phyloP scores from a whole-genome alignment of 2,329 filamentous ascomycete genomes.

The Sclerotinia minor region DNA sequence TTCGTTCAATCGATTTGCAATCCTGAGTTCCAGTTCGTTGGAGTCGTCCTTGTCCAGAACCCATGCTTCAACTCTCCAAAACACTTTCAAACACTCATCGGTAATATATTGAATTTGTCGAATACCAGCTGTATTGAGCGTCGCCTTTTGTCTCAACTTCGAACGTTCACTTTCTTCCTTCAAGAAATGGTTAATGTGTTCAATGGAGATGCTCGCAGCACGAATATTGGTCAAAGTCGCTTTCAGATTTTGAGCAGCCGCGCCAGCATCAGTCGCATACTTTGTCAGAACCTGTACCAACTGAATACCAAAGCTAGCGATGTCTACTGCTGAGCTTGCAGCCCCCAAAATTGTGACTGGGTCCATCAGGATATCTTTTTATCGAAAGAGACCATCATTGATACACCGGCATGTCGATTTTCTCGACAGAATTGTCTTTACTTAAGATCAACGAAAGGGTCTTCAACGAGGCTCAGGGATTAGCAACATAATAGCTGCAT shows the following conservation, averaged over 20 bases:
- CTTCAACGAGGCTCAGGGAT: not conserved
- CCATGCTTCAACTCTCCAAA: constrained; percentile 19
- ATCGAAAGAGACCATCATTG: not conserved
- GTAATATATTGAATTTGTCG: not conserved
- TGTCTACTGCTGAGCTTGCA: constrained; percentile 21
- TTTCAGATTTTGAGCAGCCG: not conserved
- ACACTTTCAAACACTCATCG: constrained; percentile 13
- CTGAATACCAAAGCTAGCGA: constrained; percentile 17
- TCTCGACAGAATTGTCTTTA: too few relatives aligned
- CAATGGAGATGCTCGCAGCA: constrained; percentile 1
- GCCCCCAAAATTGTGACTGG: constrained; percentile 16
- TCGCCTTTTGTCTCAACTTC: not conserved
- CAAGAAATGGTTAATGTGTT: not conserved
- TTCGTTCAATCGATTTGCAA: not conserved
- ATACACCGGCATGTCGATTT: not conserved
- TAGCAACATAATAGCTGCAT: not conserved
- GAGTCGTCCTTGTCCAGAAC: constrained; percentile 1
- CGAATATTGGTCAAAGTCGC: not conserved
- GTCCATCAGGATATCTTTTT: constrained; percentile 4
- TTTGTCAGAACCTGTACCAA: constrained; percentile 11
- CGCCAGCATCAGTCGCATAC: not conserved
- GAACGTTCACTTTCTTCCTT: constrained; percentile 8
- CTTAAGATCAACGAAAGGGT: not conserved
- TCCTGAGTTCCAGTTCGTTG: not conserved
- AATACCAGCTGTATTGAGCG: not conserved